phyloP scores from a whole-genome alignment of 345 rosid species.

The rapeseed (Brassica napus) region Da-Ae NC_063450.1:33289501-33290000 shows the following conservation, averaged over 20 bases:
- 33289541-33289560: neutral
- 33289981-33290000: neutral
- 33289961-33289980: neutral
- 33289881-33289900: conserved; percentile 47
- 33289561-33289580: neutral
- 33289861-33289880: conserved; percentile 25
- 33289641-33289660: conserved; percentile 38
- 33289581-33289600: neutral
- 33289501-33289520: neutral
- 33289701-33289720: conserved; percentile 34
- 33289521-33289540: neutral
- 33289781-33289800: conserved; percentile 36
- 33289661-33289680: conserved; percentile 24
- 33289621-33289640: conserved; percentile 38
- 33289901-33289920: conserved; percentile 9
- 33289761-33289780: neutral
- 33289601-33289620: conserved; percentile 37
- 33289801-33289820: conserved; percentile 45
- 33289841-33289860: conserved; percentile 39
- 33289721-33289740: conserved; percentile 36
- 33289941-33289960: neutral
- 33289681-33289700: conserved; percentile 28
- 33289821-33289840: neutral
- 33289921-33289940: neutral
- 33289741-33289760: neutral